Conservation (phyloP, 2,329 filamentous ascomycete genomes). For the Claviceps humidiphila region DNA sequence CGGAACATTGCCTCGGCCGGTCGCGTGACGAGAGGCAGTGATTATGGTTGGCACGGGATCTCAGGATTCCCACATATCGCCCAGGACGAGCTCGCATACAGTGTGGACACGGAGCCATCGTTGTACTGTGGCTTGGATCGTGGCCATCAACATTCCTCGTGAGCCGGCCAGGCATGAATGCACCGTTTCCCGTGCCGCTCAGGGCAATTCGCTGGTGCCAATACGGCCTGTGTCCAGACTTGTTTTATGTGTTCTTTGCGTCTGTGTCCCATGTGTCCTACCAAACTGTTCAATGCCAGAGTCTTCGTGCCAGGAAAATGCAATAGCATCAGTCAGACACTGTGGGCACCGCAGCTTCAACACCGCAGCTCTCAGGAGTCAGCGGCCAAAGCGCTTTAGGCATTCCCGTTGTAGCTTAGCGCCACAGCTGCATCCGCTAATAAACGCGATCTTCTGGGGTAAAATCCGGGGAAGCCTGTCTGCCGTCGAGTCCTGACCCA, state of each 20-base stretch:
- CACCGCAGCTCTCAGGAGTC: background rate
- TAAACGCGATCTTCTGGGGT: constrained; percentile 10
- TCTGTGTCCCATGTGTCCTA: too few species aligned
- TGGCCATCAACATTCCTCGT: background rate
- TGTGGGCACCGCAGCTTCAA: background rate
- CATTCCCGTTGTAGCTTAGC: constrained; percentile 1
- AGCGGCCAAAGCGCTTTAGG: background rate
- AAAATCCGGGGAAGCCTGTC: constrained; percentile 15
- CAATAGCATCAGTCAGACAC: background rate
- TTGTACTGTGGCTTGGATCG: background rate
- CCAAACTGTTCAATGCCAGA: too few species aligned
- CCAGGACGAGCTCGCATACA: background rate
- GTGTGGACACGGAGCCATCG: background rate
- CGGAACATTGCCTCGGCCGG: constrained; percentile 6
- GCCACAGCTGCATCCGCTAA: constrained; percentile 7
- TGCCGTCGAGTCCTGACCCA: constrained; percentile 6
- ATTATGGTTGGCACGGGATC: background rate
- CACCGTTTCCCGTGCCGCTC: background rate
- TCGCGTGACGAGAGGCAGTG: constrained; percentile 8
- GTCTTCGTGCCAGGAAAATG: background rate
- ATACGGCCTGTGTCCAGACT: too few species aligned
- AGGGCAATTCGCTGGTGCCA: background rate
- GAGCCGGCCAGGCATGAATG: background rate
- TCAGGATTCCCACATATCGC: background rate
- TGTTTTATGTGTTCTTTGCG: too few species aligned